Evolutionary conservation across 805 yeast species (phyloP).

Genomic region (Clavispora carvajalis): DNA sequence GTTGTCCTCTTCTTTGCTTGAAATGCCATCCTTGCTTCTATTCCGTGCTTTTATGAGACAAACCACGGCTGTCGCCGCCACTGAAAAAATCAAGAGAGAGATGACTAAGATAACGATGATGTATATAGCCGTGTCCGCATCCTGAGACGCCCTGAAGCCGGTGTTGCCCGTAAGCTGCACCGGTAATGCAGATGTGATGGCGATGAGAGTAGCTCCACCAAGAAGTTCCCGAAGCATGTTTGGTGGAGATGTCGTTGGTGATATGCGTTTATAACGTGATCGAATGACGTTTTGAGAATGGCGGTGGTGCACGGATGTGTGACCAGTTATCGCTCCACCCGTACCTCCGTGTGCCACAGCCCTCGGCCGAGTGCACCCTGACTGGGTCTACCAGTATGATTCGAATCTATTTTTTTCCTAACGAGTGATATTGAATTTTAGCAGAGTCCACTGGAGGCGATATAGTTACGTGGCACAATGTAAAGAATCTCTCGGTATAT

Average conservation of each 20-base stretch:
- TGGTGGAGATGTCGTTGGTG: neutral
- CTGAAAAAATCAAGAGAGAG: neutral
- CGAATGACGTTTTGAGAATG: neutral
- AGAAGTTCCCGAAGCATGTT: neutral
- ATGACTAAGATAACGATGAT: neutral
- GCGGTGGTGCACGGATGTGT: neutral
- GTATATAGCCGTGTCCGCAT: neutral
- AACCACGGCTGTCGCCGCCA: neutral
- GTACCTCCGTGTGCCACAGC: no score
- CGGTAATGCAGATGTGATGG: neutral
- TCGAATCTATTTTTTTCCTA: no score
- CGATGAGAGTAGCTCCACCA: neutral
- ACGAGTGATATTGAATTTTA: no score
- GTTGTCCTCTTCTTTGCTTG: slow-evolving; percentile 12
- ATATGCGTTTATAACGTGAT: neutral
- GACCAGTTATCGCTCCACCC: neutral
- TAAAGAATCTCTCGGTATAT: no score
- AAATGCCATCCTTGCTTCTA: slow-evolving; percentile 2
- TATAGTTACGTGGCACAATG: no score
- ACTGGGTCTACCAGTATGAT: no score
- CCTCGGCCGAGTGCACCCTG: no score
- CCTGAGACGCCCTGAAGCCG: neutral
- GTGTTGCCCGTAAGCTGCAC: neutral
- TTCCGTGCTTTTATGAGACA: neutral
- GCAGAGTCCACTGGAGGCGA: no score